Percentiles rank a stretch among this genome's conserved stretches.
These are phyloP conservation scores for Flaveria linearis DNA, from an alignment of 129 eudicot genomes.

Conservation along the genomic window DNA sequence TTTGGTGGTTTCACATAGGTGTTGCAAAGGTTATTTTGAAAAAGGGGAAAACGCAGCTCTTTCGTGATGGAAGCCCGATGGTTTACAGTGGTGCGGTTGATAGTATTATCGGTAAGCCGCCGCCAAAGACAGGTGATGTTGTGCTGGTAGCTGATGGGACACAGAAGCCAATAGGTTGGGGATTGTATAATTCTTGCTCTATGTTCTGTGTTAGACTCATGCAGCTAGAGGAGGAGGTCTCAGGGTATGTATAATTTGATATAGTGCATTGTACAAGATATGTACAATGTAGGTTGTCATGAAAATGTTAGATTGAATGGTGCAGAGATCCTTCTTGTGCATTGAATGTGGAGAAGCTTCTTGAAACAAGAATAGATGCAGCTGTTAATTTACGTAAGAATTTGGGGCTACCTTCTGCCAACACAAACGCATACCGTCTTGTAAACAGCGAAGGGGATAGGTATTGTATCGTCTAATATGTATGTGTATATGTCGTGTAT, in stretches of 20 bases:
- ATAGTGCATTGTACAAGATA: neutral
- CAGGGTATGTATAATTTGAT: slow-evolving; percentile 37
- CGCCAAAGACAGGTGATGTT: slow-evolving; percentile 81
- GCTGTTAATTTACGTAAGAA: slow-evolving; percentile 62
- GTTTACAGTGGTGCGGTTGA: slow-evolving; percentile 94
- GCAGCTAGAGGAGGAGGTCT: slow-evolving; percentile 84
- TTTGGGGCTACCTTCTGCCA: slow-evolving; percentile 75
- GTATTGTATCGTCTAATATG: slow-evolving; percentile 33
- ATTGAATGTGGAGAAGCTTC: slow-evolving; percentile 69
- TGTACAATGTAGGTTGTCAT: neutral
- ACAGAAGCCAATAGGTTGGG: slow-evolving; percentile 93
- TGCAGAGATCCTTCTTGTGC: slow-evolving; percentile 81
- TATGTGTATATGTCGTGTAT: neutral
- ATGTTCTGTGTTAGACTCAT: slow-evolving; percentile 93
- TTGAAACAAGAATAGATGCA: slow-evolving; percentile 62
- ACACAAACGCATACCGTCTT: slow-evolving; percentile 90
- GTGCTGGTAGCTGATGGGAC: slow-evolving; percentile 95
- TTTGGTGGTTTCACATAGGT: slow-evolving; percentile 33
- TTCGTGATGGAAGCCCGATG: slow-evolving; percentile 89
- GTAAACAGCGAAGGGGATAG: slow-evolving; percentile 98
- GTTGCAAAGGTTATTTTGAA: slow-evolving; percentile 87
- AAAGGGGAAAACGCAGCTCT: slow-evolving; percentile 84
- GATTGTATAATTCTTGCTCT: slow-evolving; percentile 82
- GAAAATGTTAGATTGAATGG: slow-evolving; percentile 22
- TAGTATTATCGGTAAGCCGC: slow-evolving; percentile 87